A percentile compares a stretch with the other conserved stretches of the same genome.
Conservation (phyloP, 352 stramenopile species). For the Globisporangium camurandrum region DNA sequence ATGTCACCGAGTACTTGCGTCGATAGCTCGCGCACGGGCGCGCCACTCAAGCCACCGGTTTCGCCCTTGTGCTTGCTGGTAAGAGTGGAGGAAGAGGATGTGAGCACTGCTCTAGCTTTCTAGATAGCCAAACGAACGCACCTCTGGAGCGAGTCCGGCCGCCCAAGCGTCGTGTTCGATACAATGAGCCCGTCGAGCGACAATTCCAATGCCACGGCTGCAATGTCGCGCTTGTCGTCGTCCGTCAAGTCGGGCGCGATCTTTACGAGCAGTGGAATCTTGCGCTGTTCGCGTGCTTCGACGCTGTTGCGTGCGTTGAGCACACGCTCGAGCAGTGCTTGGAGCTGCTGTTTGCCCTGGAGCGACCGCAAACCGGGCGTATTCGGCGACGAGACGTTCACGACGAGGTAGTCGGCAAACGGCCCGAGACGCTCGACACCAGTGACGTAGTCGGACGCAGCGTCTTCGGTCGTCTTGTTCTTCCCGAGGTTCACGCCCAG, state of each 20-base stretch:
- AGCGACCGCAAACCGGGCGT: slow-evolving; percentile 84
- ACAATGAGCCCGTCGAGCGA: slow-evolving; percentile 95
- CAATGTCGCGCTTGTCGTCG: slow-evolving; percentile 95
- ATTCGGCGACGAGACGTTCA: slow-evolving; percentile 98
- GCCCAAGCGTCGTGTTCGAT: slow-evolving; percentile 94
- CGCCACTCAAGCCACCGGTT: slow-evolving; percentile 93
- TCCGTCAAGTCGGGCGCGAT: slow-evolving; percentile 94
- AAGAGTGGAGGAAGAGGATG: neutral
- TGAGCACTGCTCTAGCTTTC: neutral
- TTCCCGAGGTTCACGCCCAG: slow-evolving; percentile 97
- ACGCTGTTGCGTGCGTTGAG: slow-evolving; percentile 61
- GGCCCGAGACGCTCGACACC: slow-evolving; percentile 89
- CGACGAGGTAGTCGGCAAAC: slow-evolving; percentile 96
- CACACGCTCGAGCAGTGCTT: slow-evolving; percentile 65
- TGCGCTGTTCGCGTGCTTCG: slow-evolving; percentile 37
- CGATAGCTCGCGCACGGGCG: slow-evolving; percentile 89
- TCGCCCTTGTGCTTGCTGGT: slow-evolving; percentile 62
- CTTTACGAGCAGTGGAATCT: slow-evolving; percentile 94
- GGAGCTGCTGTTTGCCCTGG: slow-evolving; percentile 77
- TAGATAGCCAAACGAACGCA: slow-evolving; percentile 8
- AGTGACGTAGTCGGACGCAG: slow-evolving; percentile 83
- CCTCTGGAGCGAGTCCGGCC: slow-evolving; percentile 78
- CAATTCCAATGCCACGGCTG: slow-evolving; percentile 78
- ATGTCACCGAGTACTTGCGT: slow-evolving; percentile 93
- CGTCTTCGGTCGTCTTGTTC: slow-evolving; percentile 91